A percentile compares a stretch with the other conserved stretches of the same genome.
Conservation (phyloP, 2,329 filamentous ascomycete species). For the Microsporum canis region DNA sequence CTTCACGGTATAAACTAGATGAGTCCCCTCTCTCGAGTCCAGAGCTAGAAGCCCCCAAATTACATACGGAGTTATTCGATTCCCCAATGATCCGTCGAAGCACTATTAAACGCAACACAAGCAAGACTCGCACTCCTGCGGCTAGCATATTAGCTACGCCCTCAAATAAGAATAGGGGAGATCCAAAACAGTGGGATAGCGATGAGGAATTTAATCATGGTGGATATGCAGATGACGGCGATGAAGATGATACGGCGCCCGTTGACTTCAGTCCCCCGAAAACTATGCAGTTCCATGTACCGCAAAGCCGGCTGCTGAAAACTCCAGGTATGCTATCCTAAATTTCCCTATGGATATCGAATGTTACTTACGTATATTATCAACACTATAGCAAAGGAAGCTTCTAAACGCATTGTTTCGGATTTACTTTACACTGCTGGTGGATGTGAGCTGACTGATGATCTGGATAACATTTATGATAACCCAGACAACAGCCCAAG, state of each 20-base stretch:
- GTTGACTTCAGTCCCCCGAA: slow-evolving; percentile 80
- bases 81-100: slow-evolving; percentile 48
- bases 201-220: slow-evolving; percentile 51
- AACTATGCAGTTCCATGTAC: slow-evolving; percentile 45
- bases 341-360: neutral
- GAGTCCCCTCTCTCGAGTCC: slow-evolving; percentile 59
- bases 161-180: slow-evolving; percentile 25
- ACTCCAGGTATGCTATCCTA: slow-evolving; percentile 31
- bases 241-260: slow-evolving; percentile 47
- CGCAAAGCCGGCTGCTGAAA: slow-evolving; percentile 38
- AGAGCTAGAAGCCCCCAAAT: slow-evolving; percentile 65
- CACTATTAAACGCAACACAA: slow-evolving; percentile 25
- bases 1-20: slow-evolving; percentile 22
- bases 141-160: slow-evolving; percentile 69
- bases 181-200: slow-evolving; percentile 51
- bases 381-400: slow-evolving; percentile 35
- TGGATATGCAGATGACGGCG: slow-evolving; percentile 43
- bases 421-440: slow-evolving; percentile 37
- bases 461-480: slow-evolving; percentile 19
- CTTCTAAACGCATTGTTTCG: slow-evolving; percentile 39
- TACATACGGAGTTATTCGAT: slow-evolving; percentile 76
- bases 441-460: slow-evolving; percentile 22
- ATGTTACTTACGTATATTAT: neutral
- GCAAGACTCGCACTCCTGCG: slow-evolving; percentile 49
- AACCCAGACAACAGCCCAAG: slow-evolving; percentile 35